These are phyloP conservation scores for Kurtzmaniella quercitrusa DNA, from an alignment of 1,139 yeast species.

Conservation along the genomic window DNA sequence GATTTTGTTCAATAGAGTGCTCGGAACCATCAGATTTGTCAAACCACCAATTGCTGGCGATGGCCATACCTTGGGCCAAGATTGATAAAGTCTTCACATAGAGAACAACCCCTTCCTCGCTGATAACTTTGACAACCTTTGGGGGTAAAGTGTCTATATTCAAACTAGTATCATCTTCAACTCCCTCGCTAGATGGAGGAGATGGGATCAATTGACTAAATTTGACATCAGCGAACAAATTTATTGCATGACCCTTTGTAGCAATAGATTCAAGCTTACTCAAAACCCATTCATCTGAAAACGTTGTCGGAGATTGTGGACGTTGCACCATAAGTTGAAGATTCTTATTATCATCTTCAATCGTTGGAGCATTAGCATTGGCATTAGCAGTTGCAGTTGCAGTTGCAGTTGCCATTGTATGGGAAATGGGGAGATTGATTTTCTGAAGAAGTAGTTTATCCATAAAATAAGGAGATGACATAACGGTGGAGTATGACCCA, in stretches of 20 bases:
- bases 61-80: slow-evolving; percentile 78
- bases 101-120: slow-evolving; percentile 81
- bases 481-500: slow-evolving; percentile 17
- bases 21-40: slow-evolving; percentile 26
- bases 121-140: slow-evolving; percentile 53
- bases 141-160: slow-evolving; percentile 52
- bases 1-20: slow-evolving; percentile 16
- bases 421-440: slow-evolving; percentile 26
- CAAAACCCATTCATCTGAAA: slow-evolving; percentile 36
- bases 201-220: slow-evolving; percentile 78
- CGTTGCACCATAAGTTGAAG: slow-evolving; percentile 1
- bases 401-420: slow-evolving; percentile 11
- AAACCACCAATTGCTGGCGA: slow-evolving; percentile 89
- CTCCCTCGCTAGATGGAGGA: slow-evolving; percentile 55
- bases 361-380: too few relatives aligned
- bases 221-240: slow-evolving; percentile 87
- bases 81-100: slow-evolving; percentile 81
- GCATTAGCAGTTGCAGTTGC: too few relatives aligned
- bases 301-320: slow-evolving; percentile 8
- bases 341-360: slow-evolving; percentile 6
- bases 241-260: slow-evolving; percentile 86
- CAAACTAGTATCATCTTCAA: slow-evolving; percentile 37
- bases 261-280: slow-evolving; percentile 68
- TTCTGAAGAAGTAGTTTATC: slow-evolving; percentile 32
- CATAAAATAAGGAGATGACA: slow-evolving; percentile 33